phyloP scores from a whole-genome alignment of 805 yeast species.

The Hanseniaspora occidentalis region DNA sequence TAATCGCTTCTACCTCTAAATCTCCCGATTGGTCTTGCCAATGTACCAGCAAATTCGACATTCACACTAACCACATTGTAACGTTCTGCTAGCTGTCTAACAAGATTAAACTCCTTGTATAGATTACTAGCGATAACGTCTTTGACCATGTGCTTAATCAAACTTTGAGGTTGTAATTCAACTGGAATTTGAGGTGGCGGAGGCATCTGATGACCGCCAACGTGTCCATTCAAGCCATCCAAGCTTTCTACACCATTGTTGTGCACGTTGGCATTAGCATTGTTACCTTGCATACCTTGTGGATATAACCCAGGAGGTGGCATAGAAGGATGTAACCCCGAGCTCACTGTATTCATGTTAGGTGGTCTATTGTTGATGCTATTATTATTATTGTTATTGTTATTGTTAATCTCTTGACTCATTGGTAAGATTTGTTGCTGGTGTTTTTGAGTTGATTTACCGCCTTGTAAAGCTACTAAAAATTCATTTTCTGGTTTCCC shows the following conservation, averaged over 20 bases:
- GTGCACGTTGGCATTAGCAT: conserved; percentile 3
- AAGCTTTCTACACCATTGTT: conserved; percentile 10
- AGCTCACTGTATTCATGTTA: background rate
- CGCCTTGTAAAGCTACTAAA: background rate
- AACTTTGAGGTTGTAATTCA: conserved; percentile 30
- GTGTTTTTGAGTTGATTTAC: background rate
- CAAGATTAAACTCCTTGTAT: conserved; percentile 50
- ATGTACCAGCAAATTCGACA: conserved; percentile 92
- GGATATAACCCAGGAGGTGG: background rate
- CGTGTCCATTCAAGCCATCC: conserved; percentile 1
- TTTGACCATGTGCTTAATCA: conserved; percentile 25
- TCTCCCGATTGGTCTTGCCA: conserved; percentile 91
- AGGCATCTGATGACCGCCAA: background rate
- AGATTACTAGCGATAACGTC: conserved; percentile 69
- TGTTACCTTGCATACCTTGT: background rate
- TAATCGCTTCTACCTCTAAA: conserved; percentile 83
- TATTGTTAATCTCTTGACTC: background rate
- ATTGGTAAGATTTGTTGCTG: background rate
- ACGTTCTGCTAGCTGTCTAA: conserved; percentile 45
- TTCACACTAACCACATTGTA: conserved; percentile 57
- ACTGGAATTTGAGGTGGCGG: conserved; percentile 22
- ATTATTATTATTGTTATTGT: background rate
- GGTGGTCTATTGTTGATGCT: no score
- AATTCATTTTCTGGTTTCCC: background rate
- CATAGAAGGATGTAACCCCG: background rate